These are phyloP conservation scores for Xylariomycetidae sp. DNA, from an alignment of 2,329 filamentous ascomycete genomes.

Conservation along the genomic window DNA sequence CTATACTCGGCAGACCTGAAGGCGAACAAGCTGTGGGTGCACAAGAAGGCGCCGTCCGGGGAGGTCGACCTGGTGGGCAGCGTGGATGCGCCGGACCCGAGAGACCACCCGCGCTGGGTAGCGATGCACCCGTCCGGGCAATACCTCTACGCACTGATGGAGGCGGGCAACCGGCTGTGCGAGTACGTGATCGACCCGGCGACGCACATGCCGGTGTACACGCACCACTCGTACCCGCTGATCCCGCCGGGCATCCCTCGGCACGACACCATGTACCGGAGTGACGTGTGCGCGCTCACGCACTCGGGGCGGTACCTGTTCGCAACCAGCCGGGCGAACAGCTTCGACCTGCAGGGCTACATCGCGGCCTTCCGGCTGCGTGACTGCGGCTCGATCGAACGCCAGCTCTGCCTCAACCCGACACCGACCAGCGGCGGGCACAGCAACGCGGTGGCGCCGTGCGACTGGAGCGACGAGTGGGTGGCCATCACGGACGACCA, in stretches of 20 bases:
- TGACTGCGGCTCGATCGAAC: conserved; percentile 63
- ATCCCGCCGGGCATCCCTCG: conserved; percentile 65
- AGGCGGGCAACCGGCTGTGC: conserved; percentile 77
- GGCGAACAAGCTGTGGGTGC: conserved; percentile 78
- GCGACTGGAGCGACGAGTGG: conserved; percentile 82
- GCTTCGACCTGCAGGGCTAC: conserved; percentile 71
- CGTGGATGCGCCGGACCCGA: conserved; percentile 61
- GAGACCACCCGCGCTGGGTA: conserved; percentile 83
- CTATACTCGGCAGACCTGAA: conserved; percentile 75
- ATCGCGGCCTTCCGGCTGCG: conserved; percentile 72
- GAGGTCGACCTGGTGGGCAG: conserved; percentile 64
- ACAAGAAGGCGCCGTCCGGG: conserved; percentile 60
- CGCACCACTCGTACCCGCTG: conserved; percentile 67
- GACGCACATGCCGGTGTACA: conserved; percentile 72
- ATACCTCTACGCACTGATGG: conserved; percentile 83
- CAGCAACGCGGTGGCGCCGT: conserved; percentile 80
- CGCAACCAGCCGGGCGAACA: conserved; percentile 76
- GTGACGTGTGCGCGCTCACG: conserved; percentile 74
- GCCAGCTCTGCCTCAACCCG: conserved; percentile 73
- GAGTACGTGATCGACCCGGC: conserved; percentile 73
- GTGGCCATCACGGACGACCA: conserved; percentile 86
- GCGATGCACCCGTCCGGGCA: conserved; percentile 72
- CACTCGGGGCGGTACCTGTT: conserved; percentile 70
- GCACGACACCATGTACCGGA: conserved; percentile 63
- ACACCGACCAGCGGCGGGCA: conserved; percentile 85